Evolutionary conservation across 1,284 basidiomycete species (phyloP).

Genomic region (Pseudozyma sp.): DNA sequence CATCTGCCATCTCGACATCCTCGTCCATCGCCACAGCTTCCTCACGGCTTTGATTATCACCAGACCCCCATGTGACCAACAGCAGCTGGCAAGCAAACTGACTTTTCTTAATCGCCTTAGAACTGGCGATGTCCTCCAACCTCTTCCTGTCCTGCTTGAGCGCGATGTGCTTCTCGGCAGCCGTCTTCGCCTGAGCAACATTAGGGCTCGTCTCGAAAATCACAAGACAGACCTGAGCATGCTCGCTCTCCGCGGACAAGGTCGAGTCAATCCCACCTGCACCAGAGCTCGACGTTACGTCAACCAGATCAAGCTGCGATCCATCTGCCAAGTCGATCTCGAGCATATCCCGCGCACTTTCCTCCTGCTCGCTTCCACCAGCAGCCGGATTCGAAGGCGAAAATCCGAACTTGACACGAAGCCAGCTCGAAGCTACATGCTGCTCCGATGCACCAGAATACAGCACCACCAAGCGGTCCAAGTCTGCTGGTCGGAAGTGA

Average conservation of each 20-base stretch:
- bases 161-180: slow-evolving; percentile 5
- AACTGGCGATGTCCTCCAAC: slow-evolving; percentile 22
- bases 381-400: slow-evolving; percentile 9
- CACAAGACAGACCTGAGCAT: slow-evolving; percentile 36
- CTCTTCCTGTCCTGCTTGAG: slow-evolving; percentile 21
- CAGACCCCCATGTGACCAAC: slow-evolving; percentile 27
- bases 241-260: slow-evolving; percentile 12
- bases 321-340: slow-evolving; percentile 38
- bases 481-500: slow-evolving; percentile 30
- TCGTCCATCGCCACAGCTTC: neutral
- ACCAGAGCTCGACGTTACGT: slow-evolving; percentile 10
- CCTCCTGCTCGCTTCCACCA: neutral
- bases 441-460: slow-evolving; percentile 30
- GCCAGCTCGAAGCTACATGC: slow-evolving; percentile 47
- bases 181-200: slow-evolving; percentile 11
- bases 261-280: slow-evolving; percentile 10
- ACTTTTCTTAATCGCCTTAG: slow-evolving; percentile 13
- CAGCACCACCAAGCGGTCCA: slow-evolving; percentile 27
- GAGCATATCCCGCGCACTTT: slow-evolving; percentile 19
- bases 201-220: slow-evolving; percentile 43
- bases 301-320: slow-evolving; percentile 35
- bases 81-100: slow-evolving; percentile 31
- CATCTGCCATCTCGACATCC: slow-evolving; percentile 29
- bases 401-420: slow-evolving; percentile 48
- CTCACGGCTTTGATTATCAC: no score